A percentile compares a stretch with the other conserved stretches of the same genome.
Evolutionary conservation across 805 yeast genomes (phyloP).

Genomic region (Cyberlindnera lachancei): DNA sequence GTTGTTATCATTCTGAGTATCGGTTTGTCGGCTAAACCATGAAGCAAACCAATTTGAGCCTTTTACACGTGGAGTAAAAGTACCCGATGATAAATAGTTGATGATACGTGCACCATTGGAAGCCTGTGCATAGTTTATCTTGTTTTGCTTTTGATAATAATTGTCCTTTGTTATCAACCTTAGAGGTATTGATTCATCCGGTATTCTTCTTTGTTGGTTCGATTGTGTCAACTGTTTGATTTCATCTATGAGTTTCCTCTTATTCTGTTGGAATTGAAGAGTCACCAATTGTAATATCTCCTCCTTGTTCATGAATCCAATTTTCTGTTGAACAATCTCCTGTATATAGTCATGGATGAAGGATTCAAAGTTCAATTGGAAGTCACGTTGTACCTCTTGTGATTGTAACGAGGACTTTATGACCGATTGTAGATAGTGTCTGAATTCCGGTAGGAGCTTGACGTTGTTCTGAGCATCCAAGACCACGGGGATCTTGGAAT

Average conservation of each 20-base stretch:
- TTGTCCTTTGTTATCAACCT: conserved; percentile 3
- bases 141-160: not conserved
- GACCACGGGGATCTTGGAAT: conserved; percentile 13
- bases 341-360: conserved; percentile 13
- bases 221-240: conserved; percentile 10
- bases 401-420: conserved; percentile 5
- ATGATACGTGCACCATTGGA: conserved; percentile 28
- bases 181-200: conserved; percentile 2
- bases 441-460: conserved; percentile 19
- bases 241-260: conserved; percentile 14
- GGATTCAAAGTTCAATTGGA: conserved; percentile 10
- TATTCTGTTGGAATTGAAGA: conserved; percentile 18
- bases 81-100: conserved; percentile 28
- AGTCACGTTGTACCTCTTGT: conserved; percentile 2
- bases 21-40: not conserved
- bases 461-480: conserved; percentile 13
- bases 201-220: no score
- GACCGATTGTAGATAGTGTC: conserved; percentile 8
- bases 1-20: not conserved
- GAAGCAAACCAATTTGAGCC: not conserved
- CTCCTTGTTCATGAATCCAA: conserved; percentile 17
- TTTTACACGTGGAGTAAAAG: conserved; percentile 20
- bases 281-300: conserved; percentile 17
- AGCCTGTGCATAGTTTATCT: conserved; percentile 8
- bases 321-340: conserved; percentile 10